A percentile compares a stretch with the other conserved stretches of the same genome.
Conservation (phyloP, 352 stramenopile species). For the Stephanocyclus meneghinianus region DNA sequence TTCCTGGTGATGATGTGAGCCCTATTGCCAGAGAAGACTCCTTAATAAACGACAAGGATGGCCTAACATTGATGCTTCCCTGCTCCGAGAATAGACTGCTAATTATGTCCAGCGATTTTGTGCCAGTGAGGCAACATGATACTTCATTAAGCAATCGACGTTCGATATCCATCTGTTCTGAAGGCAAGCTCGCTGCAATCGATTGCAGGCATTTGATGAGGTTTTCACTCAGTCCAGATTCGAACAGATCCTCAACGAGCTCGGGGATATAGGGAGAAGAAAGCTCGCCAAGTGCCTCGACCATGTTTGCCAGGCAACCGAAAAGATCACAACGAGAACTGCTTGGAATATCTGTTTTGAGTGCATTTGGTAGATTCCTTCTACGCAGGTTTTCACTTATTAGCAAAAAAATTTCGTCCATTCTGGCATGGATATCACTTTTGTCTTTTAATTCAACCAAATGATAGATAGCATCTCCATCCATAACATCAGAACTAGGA, state of each 20-base stretch:
- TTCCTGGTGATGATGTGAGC: not conserved
- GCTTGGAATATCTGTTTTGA: constrained; percentile 10
- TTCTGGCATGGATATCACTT: constrained; percentile 64
- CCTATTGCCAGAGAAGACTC: not conserved
- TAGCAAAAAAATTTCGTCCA: constrained; percentile 75
- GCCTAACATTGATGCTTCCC: constrained; percentile 27
- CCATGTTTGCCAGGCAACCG: constrained; percentile 85
- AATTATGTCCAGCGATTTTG: constrained; percentile 46
- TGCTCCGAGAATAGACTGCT: constrained; percentile 57
- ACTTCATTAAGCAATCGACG: constrained; percentile 94
- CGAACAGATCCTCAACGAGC: constrained; percentile 87
- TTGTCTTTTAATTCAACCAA: constrained; percentile 68
- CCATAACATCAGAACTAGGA: constrained; percentile 10
- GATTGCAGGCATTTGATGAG: constrained; percentile 91
- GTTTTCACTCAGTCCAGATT: constrained; percentile 88
- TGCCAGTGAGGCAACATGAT: constrained; percentile 90
- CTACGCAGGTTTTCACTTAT: constrained; percentile 70
- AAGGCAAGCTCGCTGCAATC: constrained; percentile 89
- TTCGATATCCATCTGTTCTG: constrained; percentile 88
- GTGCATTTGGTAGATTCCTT: constrained; percentile 19
- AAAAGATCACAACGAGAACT: constrained; percentile 77
- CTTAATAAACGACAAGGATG: constrained; percentile 29
- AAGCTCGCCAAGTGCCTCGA: constrained; percentile 81
- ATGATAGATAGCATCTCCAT: constrained; percentile 50
- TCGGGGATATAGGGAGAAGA: constrained; percentile 74